Evolutionary conservation across 768 basidiomycete genomes (phyloP).

Genomic region (Pisolithus tinctorius): DNA sequence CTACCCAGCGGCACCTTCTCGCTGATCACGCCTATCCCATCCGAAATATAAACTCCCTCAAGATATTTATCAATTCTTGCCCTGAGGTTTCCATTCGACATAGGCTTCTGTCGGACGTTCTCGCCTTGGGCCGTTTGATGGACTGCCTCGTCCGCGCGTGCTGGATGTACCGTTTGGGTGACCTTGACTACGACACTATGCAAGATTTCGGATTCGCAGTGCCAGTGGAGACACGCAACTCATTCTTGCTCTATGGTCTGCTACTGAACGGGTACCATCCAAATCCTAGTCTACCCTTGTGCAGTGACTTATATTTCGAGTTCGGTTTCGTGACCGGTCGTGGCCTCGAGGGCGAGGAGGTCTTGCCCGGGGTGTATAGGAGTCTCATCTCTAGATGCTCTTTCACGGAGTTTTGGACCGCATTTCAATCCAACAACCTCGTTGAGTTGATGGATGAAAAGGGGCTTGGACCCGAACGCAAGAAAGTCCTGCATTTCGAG

Average conservation of each 20-base stretch:
- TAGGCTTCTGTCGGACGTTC: neutral
- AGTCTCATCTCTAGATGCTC: too few relatives aligned
- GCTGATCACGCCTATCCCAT: neutral
- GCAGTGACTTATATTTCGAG: neutral
- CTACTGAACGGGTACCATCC: too few relatives aligned
- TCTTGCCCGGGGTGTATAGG: too few relatives aligned
- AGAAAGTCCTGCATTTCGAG: too few relatives aligned
- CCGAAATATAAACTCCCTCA: neutral
- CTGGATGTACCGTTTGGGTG: too few relatives aligned
- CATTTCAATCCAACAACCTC: too few relatives aligned
- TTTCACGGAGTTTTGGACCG: too few relatives aligned
- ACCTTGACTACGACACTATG: neutral
- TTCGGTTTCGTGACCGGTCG: constrained; percentile 13
- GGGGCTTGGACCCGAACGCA: too few relatives aligned
- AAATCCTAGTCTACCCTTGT: neutral
- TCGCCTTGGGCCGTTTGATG: neutral
- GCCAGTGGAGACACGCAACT: neutral
- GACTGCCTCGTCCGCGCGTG: too few relatives aligned
- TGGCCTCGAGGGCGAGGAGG: neutral
- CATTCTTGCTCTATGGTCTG: too few relatives aligned
- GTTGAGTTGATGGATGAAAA: too few relatives aligned
- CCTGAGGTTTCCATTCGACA: neutral
- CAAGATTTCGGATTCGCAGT: constrained; percentile 28
- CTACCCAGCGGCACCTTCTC: neutral
- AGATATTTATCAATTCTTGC: neutral